A percentile compares a stretch with the other conserved stretches of the same genome.
These are phyloP conservation scores for Auriscalpium orientale DNA, from an alignment of 768 basidiomycete genomes.

Conservation along the genomic window DNA sequence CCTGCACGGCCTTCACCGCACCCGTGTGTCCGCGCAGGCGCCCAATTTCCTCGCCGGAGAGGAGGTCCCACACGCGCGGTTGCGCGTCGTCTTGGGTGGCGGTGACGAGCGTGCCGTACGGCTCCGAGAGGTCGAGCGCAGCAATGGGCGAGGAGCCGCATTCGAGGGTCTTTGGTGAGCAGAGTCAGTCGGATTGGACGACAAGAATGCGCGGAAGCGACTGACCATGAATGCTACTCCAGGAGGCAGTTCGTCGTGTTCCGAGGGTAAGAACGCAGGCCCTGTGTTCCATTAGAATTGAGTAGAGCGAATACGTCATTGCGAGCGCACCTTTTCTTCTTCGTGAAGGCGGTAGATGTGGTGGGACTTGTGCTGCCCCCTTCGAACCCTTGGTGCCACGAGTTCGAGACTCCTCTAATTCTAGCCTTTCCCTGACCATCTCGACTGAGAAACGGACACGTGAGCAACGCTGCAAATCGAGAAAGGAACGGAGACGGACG, in stretches of 20 bases:
- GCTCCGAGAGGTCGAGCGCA: constrained; percentile 92
- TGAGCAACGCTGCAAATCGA: not conserved
- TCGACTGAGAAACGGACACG: constrained; percentile 48
- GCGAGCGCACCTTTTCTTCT: constrained; percentile 50
- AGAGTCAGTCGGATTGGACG: constrained; percentile 7
- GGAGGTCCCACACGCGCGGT: constrained; percentile 91
- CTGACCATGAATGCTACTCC: constrained; percentile 95
- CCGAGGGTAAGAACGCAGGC: constrained; percentile 93
- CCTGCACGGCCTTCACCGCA: constrained; percentile 84
- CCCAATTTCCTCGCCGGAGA: constrained; percentile 82
- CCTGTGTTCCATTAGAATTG: constrained; percentile 36
- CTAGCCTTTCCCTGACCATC: constrained; percentile 80
- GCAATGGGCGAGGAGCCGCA: constrained; percentile 77
- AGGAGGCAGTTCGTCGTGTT: constrained; percentile 90
- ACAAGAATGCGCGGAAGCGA: not conserved
- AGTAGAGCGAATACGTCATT: not conserved
- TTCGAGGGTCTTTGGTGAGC: constrained; percentile 60
- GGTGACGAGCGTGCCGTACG: constrained; percentile 89
- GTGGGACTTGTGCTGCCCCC: constrained; percentile 28
- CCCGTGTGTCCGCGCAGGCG: constrained; percentile 76
- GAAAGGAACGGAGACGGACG: constrained; percentile 40
- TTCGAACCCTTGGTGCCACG: constrained; percentile 20
- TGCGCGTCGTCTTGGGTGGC: constrained; percentile 80
- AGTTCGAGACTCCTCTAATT: constrained; percentile 50
- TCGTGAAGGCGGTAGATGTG: constrained; percentile 50